These are phyloP conservation scores for Septoria petroselini DNA, from an alignment of 2,329 filamentous ascomycete genomes.

Conservation along the genomic window DNA sequence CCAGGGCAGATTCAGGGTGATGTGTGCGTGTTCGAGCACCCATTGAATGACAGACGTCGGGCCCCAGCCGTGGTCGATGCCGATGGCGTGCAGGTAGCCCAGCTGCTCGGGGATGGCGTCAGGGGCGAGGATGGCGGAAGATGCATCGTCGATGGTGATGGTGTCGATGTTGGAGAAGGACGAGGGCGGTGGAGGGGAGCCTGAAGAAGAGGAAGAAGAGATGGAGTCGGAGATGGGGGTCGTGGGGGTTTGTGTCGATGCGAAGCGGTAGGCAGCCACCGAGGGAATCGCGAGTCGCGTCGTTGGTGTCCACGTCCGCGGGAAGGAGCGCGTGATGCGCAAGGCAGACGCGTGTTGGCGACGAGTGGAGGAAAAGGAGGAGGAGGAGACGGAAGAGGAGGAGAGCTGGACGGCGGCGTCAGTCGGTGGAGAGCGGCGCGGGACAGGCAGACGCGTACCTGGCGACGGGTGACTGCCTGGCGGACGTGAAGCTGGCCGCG, in stretches of 20 bases:
- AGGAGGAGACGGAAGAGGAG: too few relatives aligned
- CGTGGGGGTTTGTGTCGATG: slow-evolving; percentile 34
- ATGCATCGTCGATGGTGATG: slow-evolving; percentile 40
- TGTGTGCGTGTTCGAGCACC: slow-evolving; percentile 76
- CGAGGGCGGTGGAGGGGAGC: slow-evolving; percentile 26
- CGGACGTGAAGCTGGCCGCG: slow-evolving; percentile 26
- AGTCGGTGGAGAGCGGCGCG: slow-evolving; percentile 4
- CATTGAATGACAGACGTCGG: slow-evolving; percentile 71
- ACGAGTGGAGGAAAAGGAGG: too few relatives aligned
- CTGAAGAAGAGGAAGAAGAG: slow-evolving; percentile 32
- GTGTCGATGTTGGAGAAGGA: slow-evolving; percentile 33
- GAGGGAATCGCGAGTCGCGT: slow-evolving; percentile 20
- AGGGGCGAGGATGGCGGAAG: slow-evolving; percentile 13
- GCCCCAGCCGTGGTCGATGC: slow-evolving; percentile 84
- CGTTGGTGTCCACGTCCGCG: too few relatives aligned
- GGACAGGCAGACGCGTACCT: too few relatives aligned
- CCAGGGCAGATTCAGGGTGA: slow-evolving; percentile 75
- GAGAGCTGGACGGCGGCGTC: slow-evolving; percentile 29
- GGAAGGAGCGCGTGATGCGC: too few relatives aligned
- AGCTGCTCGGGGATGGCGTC: slow-evolving; percentile 64
- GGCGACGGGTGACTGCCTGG: too few relatives aligned
- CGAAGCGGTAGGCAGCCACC: slow-evolving; percentile 27
- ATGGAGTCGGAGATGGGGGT: slow-evolving; percentile 22
- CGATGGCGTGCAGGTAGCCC: slow-evolving; percentile 78
- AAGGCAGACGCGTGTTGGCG: too few relatives aligned